Evolutionary conservation across 352 stramenopile species (phyloP), one percentile per base, ranked within the genome.

Genomic region (Pythium biforme): DNA sequence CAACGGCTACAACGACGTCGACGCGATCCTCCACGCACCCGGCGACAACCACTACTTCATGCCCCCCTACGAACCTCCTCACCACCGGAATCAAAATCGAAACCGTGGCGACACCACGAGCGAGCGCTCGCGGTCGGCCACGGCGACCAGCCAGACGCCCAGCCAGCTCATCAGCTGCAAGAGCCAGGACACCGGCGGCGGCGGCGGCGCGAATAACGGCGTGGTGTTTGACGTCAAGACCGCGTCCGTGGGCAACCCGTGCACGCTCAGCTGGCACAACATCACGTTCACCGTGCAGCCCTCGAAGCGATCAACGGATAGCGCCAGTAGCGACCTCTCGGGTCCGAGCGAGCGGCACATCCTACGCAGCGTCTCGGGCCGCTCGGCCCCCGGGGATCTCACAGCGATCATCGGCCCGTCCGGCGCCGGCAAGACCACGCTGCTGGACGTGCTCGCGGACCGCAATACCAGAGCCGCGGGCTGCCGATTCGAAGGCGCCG

Each of bases 321-420:
- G 2, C 37, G 37, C 19, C 25, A 22, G 20, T 20, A 9, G 4
- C 27, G 45, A 22, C 11, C 10, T 10, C 7, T 29, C 37, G 37
- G 37, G 37, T 17, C 37, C 50, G 27, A 64, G 45, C 53, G 25
- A 51, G 59, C 27, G 70, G 55, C 29, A 60, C 47, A 89, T 92
- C 37, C 62, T 92, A 2, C 73, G 71, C 22, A 80, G 85, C 46
- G 72, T 90, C 8, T 79, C 77, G 49, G 83, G 83, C 0, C 70
- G 78, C 57, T 88, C 76, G 0, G 67, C 59, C 0, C 82, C 83
- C 1, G 79, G 79, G 22, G 81, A 89, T 12, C 74, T 92, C 47
- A 89, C 78, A 1, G 81, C 77, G 26, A 82, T 90, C 57, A 82
- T 92, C 31, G 81, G 81, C 0, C 79, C 81, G 0, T 90, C 81